Percentiles rank a stretch among this genome's conserved stretches.
phyloP scores from a whole-genome alignment of 768 basidiomycete species.

The Termitomyces sp. region DNA sequence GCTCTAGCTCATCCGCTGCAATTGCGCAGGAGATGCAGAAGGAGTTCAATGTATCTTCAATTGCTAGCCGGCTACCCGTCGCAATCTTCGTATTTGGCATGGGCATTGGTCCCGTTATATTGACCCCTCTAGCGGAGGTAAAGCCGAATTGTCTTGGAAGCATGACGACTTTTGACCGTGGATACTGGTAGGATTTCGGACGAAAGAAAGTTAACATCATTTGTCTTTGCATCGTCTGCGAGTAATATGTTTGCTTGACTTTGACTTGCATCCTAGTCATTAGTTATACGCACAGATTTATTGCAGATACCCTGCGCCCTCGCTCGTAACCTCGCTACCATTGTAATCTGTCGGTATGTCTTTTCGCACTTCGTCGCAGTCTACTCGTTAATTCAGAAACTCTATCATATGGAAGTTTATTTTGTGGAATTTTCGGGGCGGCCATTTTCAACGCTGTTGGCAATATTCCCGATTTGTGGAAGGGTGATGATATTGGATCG shows the following conservation, averaged over 20 bases:
- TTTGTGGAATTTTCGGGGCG: conserved; percentile 17
- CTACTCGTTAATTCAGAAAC: too few relatives aligned
- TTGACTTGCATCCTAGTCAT: conserved; percentile 12
- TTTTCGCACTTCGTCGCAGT: not conserved
- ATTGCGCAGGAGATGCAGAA: conserved; percentile 14
- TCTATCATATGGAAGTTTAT: conserved; percentile 3
- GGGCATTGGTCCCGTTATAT: conserved; percentile 17
- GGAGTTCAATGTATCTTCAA: conserved; percentile 13
- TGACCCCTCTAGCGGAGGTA: conserved; percentile 19
- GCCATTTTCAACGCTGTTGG: conserved; percentile 18
- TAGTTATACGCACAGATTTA: conserved; percentile 12
- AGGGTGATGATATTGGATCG: conserved; percentile 14
- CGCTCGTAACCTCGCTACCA: conserved; percentile 13
- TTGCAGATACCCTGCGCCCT: conserved; percentile 20
- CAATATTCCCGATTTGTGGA: conserved; percentile 19
- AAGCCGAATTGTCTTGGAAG: not conserved
- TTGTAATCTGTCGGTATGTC: conserved; percentile 16
- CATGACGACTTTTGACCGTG: not conserved
- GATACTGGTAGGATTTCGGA: conserved; percentile 16
- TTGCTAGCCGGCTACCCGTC: conserved; percentile 16
- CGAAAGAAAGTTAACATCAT: conserved; percentile 17
- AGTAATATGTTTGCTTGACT: conserved; percentile 1
- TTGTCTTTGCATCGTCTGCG: conserved; percentile 17
- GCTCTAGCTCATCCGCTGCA: conserved; percentile 16
- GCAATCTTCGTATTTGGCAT: conserved; percentile 19